A percentile compares a stretch with the other conserved stretches of the same genome.
Conservation (phyloP, 495 filamentous ascomycete species). For the Copromyces sp. region DNA sequence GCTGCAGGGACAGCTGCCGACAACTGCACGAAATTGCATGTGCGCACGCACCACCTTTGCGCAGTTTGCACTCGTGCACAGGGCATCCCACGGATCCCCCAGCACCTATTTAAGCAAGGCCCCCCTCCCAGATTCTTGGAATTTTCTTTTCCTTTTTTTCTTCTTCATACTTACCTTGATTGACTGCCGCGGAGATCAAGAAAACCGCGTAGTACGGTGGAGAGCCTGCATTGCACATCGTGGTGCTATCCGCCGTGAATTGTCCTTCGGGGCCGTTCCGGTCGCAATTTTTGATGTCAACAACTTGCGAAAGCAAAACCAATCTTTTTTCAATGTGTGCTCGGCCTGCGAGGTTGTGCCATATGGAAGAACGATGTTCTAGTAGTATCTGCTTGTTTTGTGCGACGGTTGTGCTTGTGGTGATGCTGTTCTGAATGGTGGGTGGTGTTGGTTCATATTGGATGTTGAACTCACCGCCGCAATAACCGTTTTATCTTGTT, state of each 20-base stretch:
- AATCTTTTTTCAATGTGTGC: slow-evolving; percentile 21
- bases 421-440: neutral
- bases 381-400: neutral
- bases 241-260: slow-evolving; percentile 21
- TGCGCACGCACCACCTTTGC: neutral
- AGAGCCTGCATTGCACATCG: slow-evolving; percentile 31
- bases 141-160: slow-evolving; percentile 13
- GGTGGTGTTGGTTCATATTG: neutral
- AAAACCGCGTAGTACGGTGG: slow-evolving; percentile 14
- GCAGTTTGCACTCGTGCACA: slow-evolving; percentile 12
- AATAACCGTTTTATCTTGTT: neutral
- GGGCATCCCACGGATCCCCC: neutral
- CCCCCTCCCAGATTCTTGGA: neutral
- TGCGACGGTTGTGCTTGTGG: neutral
- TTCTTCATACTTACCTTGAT: slow-evolving; percentile 34
- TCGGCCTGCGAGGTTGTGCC: slow-evolving; percentile 10
- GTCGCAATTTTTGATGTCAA: slow-evolving; percentile 29
- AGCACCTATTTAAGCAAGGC: slow-evolving; percentile 2
- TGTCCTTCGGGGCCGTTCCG: slow-evolving; percentile 32
- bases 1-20: neutral
- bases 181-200: slow-evolving; percentile 20
- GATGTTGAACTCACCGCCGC: neutral
- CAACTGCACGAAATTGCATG: neutral
- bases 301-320: neutral
- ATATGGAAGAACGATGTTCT: slow-evolving; percentile 20